phyloP scores from a whole-genome alignment of 345 rosid genomes.

The Capsella bursapastoris region DNA sequence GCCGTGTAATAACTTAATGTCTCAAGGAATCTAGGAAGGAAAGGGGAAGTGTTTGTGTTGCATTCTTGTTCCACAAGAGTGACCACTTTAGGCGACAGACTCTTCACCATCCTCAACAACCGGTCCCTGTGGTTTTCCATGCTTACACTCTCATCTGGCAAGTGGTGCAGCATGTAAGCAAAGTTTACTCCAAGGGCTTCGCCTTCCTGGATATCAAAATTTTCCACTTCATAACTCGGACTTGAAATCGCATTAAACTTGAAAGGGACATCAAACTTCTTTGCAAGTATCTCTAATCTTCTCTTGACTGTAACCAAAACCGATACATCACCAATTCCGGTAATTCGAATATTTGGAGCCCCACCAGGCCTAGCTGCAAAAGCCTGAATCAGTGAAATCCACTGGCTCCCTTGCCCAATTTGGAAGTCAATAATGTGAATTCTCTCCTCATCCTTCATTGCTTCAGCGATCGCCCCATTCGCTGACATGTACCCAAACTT shows the following conservation, averaged over 20 bases:
- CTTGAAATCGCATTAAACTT: conserved; percentile 69
- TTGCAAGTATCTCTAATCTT: conserved; percentile 67
- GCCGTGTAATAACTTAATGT: conserved; percentile 75
- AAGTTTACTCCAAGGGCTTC: conserved; percentile 91
- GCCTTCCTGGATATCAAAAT: conserved; percentile 56
- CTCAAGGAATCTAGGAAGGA: conserved; percentile 79
- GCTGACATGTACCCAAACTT: conserved; percentile 97
- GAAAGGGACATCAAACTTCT: conserved; percentile 68
- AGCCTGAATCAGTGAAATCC: conserved; percentile 90
- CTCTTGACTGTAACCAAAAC: conserved; percentile 66
- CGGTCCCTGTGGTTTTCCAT: conserved; percentile 76
- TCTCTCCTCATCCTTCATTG: conserved; percentile 81
- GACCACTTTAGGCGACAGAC: conserved; percentile 81
- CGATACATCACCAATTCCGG: conserved; percentile 75
- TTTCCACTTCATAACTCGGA: conserved; percentile 54
- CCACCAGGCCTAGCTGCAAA: conserved; percentile 94
- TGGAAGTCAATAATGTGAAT: conserved; percentile 93
- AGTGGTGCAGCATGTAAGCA: conserved; percentile 80
- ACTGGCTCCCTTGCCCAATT: conserved; percentile 88
- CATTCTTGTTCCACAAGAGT: conserved; percentile 95
- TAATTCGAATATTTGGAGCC: conserved; percentile 80
- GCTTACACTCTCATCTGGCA: conserved; percentile 93
- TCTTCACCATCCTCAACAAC: conserved; percentile 69
- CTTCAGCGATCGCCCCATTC: conserved; percentile 95
- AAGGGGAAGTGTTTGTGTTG: conserved; percentile 85